A percentile compares a stretch with the other conserved stretches of the same genome.
Evolutionary conservation across 148 eudicot genomes (phyloP).

Genomic region (Dysphania ambrosioides): DNA sequence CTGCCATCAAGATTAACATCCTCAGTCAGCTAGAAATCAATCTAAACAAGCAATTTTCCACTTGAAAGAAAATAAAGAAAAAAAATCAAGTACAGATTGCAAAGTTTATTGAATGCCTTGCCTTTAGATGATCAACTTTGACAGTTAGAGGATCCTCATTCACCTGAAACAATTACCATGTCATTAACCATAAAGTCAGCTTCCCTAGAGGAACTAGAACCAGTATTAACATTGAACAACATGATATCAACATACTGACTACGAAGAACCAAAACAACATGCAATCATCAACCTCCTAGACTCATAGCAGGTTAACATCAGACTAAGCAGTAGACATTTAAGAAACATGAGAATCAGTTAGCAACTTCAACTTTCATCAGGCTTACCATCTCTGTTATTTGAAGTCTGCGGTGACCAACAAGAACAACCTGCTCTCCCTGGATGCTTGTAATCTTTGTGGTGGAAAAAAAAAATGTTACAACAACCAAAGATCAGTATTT

Average conservation of each 20-base stretch:
- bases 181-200: slow-evolving; percentile 8
- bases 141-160: slow-evolving; percentile 96
- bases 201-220: background rate
- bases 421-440: slow-evolving; percentile 92
- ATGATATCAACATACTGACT: too few species aligned
- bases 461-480: slow-evolving; percentile 8
- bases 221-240: too few species aligned
- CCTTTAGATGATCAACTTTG: slow-evolving; percentile 96
- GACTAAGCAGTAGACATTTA: background rate
- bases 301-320: background rate
- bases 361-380: slow-evolving; percentile 1
- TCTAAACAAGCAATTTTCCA: slow-evolving; percentile 8
- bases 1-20: slow-evolving; percentile 39
- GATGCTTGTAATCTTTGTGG: slow-evolving; percentile 71
- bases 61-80: background rate
- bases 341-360: background rate
- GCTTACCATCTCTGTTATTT: slow-evolving; percentile 89
- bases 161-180: slow-evolving; percentile 52
- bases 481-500: slow-evolving; percentile 6
- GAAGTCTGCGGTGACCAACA: slow-evolving; percentile 87
- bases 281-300: background rate
- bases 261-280: too few species aligned
- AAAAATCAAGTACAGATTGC: slow-evolving; percentile 1
- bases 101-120: slow-evolving; percentile 24
- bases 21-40: slow-evolving; percentile 16